phyloP scores from a whole-genome alignment of 2,329 filamentous ascomycete species.

The Penicillium capsulatum region DNA sequence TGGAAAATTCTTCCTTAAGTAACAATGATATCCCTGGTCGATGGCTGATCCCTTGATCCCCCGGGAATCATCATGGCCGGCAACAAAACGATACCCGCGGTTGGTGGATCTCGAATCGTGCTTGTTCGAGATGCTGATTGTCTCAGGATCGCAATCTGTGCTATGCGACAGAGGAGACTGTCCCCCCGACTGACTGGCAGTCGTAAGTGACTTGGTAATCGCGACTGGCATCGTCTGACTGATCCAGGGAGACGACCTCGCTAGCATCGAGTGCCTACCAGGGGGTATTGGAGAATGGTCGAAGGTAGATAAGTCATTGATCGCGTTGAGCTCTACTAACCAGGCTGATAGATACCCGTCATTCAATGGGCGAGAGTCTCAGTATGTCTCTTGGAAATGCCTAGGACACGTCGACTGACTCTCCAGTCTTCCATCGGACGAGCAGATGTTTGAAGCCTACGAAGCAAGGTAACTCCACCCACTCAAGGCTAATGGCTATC shows the following conservation, averaged over 20 bases:
- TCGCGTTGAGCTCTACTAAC: slow-evolving; percentile 1
- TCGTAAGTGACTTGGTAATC: slow-evolving; percentile 3
- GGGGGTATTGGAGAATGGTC: slow-evolving; percentile 11
- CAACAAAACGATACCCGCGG: no score
- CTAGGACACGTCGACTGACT: neutral
- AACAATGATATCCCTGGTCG: no score
- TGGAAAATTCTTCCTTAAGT: no score
- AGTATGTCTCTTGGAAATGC: neutral
- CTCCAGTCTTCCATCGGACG: slow-evolving; percentile 8
- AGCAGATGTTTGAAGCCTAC: slow-evolving; percentile 11
- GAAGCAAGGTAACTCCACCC: slow-evolving; percentile 4
- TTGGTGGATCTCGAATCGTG: neutral
- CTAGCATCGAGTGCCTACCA: slow-evolving; percentile 5
- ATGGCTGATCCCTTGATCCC: no score
- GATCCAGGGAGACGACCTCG: slow-evolving; percentile 12
- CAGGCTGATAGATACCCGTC: slow-evolving; percentile 5
- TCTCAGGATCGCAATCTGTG: slow-evolving; percentile 7
- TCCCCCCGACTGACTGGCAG: slow-evolving; percentile 3
- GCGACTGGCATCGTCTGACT: no score
- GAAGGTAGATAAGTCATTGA: slow-evolving; percentile 4
- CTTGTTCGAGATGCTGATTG: no score
- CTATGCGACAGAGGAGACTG: neutral
- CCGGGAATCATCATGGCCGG: no score
- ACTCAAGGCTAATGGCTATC: no score
- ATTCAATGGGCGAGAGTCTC: neutral